Base-by-base conservation (phyloP, 2,329 filamentous ascomycete genomes). In the Sordariomycetes sp. region DNA sequence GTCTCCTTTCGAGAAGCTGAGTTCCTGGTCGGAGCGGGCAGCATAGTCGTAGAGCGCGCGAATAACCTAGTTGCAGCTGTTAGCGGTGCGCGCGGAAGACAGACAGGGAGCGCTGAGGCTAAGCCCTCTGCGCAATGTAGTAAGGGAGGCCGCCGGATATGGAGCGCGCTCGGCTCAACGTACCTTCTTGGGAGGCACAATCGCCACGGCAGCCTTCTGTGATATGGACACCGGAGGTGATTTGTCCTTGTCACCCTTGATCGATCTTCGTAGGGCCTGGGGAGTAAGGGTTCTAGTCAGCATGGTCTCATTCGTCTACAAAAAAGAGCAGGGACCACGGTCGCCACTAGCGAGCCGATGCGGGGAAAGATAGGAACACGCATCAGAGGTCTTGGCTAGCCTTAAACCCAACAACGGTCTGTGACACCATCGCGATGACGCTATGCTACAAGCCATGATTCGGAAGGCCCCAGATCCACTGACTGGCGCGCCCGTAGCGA, bases 31-130 rank as follows among this genome's bases (percentile, higher is more conserved):
- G 60, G 84, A 82, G 66, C 86, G 81, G 59, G 90, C 88, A 66
- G 86, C 81, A 74, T 95, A 95, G 71, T 95, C 89, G 78, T 95
- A 96, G 59, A 96, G 85, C 34, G 94, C 94, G 76, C 92, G 90
- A 71, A 99, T 99, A 60, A 99, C 91, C 91, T 96, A 53, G 52
- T 25, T 50, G 12, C 22, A n/a, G 50, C 6, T 17, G 45, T 50
- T 24, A 50, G 45, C n/a, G 45, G 32, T 17, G 25, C 10, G 28
- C 1, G 28, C 35, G 35, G 55, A 17, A 13, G n/a, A 17, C 15
- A 20, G n/a, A 32, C 13, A 50, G 50, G 22, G 39, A 5, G 42
- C 20, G 20, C 20, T 24, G 5, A 12, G 20, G 20, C 2, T 20
- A 12, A 20, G 6, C 17, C n/a, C 22, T 12, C 20, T 22, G 20